A percentile compares a stretch with the other conserved stretches of the same genome.
Evolutionary conservation across 1,284 basidiomycete species (phyloP).

Genomic region (Trametes pubescens): DNA sequence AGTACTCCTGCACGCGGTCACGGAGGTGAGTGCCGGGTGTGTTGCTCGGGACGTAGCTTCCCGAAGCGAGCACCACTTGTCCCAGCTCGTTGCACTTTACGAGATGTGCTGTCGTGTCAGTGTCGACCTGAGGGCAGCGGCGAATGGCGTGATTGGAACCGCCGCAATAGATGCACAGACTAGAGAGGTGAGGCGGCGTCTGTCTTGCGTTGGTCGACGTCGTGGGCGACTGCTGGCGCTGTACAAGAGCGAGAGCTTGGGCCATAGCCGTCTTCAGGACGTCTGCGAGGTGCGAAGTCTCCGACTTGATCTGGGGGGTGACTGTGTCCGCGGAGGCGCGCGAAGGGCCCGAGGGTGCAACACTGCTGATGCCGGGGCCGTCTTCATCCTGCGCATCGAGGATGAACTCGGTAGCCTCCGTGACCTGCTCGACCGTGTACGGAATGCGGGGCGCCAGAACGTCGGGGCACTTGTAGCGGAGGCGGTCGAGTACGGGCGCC

Average conservation of each 20-base stretch:
- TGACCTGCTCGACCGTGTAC: slow-evolving; percentile 16
- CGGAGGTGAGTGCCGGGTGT: slow-evolving; percentile 13
- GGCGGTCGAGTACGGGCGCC: not conserved
- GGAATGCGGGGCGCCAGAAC: slow-evolving; percentile 1
- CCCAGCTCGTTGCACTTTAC: slow-evolving; percentile 12
- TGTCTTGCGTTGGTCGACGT: not conserved
- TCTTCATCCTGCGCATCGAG: slow-evolving; percentile 11
- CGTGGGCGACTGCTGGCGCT: not conserved
- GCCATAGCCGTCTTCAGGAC: not conserved
- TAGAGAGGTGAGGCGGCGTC: slow-evolving; percentile 2
- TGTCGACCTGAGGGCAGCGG: slow-evolving; percentile 18
- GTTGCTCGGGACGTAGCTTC: slow-evolving; percentile 13
- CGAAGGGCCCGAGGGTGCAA: not conserved
- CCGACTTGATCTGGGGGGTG: slow-evolving; percentile 1
- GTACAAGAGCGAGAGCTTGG: not conserved
- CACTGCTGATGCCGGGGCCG: not conserved
- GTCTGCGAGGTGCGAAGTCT: not conserved
- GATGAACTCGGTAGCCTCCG: slow-evolving; percentile 11
- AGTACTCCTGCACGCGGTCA: slow-evolving; percentile 17
- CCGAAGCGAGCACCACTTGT: slow-evolving; percentile 19
- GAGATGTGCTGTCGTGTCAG: slow-evolving; percentile 6
- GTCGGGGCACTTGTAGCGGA: slow-evolving; percentile 13
- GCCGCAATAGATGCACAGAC: slow-evolving; percentile 12
- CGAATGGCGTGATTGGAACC: slow-evolving; percentile 6
- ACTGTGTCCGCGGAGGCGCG: not conserved